phyloP scores from a whole-genome alignment of 805 yeast species.

The Torulaspora indica region DNA sequence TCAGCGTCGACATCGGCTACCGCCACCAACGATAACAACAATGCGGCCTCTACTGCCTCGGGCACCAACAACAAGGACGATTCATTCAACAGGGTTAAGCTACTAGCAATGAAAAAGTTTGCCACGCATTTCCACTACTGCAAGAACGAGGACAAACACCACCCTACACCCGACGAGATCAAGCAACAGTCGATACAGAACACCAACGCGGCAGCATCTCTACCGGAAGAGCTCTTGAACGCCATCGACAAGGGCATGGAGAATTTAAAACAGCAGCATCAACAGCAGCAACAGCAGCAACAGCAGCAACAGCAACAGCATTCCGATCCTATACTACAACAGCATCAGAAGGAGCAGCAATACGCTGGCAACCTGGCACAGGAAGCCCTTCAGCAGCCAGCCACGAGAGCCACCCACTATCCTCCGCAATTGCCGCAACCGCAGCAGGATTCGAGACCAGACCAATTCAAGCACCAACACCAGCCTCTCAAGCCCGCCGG shows the following conservation, averaged over 20 bases:
- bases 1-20: constrained; percentile 13
- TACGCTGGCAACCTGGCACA: constrained; percentile 15
- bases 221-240: constrained; percentile 29
- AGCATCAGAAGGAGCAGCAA: constrained; percentile 17
- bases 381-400: constrained; percentile 16
- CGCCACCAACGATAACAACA: constrained; percentile 15
- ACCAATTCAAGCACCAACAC: constrained; percentile 27
- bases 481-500: constrained; percentile 22
- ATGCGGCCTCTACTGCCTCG: constrained; percentile 6
- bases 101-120: constrained; percentile 35
- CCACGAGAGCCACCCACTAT: constrained; percentile 19
- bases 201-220: constrained; percentile 25
- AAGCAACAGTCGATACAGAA: constrained; percentile 32
- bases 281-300: constrained; percentile 15
- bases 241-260: constrained; percentile 35
- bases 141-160: constrained; percentile 30
- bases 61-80: constrained; percentile 26
- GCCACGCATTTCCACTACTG: constrained; percentile 38
- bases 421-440: constrained; percentile 22
- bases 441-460: constrained; percentile 26
- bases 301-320: constrained; percentile 13
- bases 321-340: constrained; percentile 17
- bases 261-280: constrained; percentile 26
- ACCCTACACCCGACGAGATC: constrained; percentile 36
- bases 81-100: constrained; percentile 34